Percentiles rank a stretch among this genome's conserved stretches.
These are phyloP conservation scores for Diversispora eburnea DNA, from an alignment of 192 early-diverging fungal genomes.

Conservation along the genomic window DNA sequence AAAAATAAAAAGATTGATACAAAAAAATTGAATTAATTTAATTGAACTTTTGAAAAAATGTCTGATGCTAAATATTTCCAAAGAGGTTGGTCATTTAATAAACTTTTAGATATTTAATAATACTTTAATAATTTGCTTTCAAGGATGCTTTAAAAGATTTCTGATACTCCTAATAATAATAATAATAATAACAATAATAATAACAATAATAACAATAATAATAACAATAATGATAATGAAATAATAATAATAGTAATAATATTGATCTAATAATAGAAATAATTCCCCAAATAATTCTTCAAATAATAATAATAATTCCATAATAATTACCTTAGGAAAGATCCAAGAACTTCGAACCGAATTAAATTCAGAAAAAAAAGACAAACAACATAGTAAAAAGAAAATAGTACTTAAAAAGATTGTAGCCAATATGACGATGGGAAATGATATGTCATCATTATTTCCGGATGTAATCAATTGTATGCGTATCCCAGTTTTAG, in stretches of 20 bases:
- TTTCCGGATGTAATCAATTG: conserved; percentile 89
- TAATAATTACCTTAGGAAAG: conserved; percentile 63
- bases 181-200: too few species aligned
- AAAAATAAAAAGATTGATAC: too few species aligned
- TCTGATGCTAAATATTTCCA: conserved; percentile 58
- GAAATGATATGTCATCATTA: conserved; percentile 96
- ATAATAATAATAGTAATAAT: too few species aligned
- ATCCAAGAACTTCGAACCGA: conserved; percentile 85
- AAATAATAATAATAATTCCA: neutral
- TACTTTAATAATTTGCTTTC: too few species aligned
- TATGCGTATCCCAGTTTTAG: conserved; percentile 84
- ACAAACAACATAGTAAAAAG: conserved; percentile 75
- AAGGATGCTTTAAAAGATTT: too few species aligned
- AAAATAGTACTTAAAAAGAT: conserved; percentile 89
- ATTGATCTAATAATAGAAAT: neutral
- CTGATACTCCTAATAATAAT: too few species aligned
- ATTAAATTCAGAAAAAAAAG: conserved; percentile 82
- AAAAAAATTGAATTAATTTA: too few species aligned
- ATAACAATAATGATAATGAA: too few species aligned
- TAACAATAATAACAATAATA: too few species aligned
- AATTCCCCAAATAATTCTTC: neutral
- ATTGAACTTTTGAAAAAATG: conserved; percentile 29
- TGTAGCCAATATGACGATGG: conserved; percentile 99
- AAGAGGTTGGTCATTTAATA: conserved; percentile 40
- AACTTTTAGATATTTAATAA: too few species aligned